Evolutionary conservation across 176 grass and related monocot species (phyloP).

Genomic region (Alloteropsis semialata): DNA sequence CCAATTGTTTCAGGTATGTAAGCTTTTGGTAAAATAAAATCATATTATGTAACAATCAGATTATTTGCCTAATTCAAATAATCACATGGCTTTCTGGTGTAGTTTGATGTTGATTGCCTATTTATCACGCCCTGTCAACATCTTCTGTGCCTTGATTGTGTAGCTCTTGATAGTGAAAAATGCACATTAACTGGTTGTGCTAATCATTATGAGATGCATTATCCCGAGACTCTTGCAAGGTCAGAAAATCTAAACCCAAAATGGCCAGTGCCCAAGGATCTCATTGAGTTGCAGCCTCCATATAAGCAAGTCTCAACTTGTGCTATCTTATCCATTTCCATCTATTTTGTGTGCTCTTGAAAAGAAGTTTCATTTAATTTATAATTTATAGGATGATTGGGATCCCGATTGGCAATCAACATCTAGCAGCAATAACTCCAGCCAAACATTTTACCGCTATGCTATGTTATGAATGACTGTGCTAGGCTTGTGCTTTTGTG

Average conservation of each 20-base stretch:
- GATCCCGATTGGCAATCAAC: constrained; percentile 97
- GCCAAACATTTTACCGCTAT: no score
- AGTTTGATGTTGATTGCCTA: constrained; percentile 82
- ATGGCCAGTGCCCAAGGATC: constrained; percentile 98
- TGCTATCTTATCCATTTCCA: constrained; percentile 18
- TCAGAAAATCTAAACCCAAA: constrained; percentile 99
- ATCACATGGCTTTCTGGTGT: constrained; percentile 56
- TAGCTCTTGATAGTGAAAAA: constrained; percentile 86
- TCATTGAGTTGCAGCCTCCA: constrained; percentile 97
- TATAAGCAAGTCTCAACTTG: constrained; percentile 72
- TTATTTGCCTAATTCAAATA: not conserved
- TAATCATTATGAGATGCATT: constrained; percentile 88
- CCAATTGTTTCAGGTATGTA: constrained; percentile 73
- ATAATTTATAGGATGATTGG: constrained; percentile 74
- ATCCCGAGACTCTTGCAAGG: constrained; percentile 67
- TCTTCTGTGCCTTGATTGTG: constrained; percentile 90
- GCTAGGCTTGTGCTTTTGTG: no score
- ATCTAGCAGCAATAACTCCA: constrained; percentile 93
- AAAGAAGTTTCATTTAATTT: constrained; percentile 6
- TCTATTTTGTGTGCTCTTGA: not conserved
- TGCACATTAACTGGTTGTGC: constrained; percentile 79
- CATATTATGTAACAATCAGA: not conserved
- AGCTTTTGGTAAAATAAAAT: constrained; percentile 6
- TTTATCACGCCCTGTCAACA: constrained; percentile 91
- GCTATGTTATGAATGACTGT: no score